phyloP scores from a whole-genome alignment of 139 green algal species.

The Diplosphaera chodatii region DNA sequence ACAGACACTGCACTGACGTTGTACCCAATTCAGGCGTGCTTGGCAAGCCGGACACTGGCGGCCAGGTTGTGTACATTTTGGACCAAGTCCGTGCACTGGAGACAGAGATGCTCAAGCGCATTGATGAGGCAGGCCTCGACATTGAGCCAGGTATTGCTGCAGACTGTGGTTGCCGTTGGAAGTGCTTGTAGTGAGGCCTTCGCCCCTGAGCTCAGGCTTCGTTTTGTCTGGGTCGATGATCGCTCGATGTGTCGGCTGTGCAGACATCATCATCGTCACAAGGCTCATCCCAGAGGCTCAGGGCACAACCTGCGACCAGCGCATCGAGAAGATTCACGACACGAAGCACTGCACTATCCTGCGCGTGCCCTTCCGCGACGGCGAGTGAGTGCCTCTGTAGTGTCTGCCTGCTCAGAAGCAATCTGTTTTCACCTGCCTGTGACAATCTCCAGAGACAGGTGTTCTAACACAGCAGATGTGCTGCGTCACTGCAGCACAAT shows the following conservation, averaged over 20 bases:
- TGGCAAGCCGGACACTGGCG: constrained; percentile 16
- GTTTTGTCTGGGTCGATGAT: too few species aligned
- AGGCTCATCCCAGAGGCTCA: constrained; percentile 70
- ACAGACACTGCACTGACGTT: too few species aligned
- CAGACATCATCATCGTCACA: constrained; percentile 67
- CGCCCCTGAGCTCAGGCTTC: too few species aligned
- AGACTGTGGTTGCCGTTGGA: too few species aligned
- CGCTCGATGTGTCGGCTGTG: neutral
- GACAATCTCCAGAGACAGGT: too few species aligned
- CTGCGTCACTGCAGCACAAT: neutral
- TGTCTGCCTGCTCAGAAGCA: neutral
- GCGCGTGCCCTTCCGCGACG: constrained; percentile 64
- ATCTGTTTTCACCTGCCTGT: neutral
- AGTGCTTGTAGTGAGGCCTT: too few species aligned
- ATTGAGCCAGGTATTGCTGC: constrained; percentile 2
- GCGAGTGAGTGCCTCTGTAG: neutral
- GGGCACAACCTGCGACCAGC: constrained; percentile 72
- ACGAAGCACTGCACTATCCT: constrained; percentile 61
- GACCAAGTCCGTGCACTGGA: constrained; percentile 68
- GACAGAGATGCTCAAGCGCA: constrained; percentile 49
- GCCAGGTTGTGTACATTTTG: constrained; percentile 79
- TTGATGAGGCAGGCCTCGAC: constrained; percentile 45
- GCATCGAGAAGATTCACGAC: constrained; percentile 66
- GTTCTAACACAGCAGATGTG: too few species aligned
- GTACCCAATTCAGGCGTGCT: constrained; percentile 27